phyloP scores from a whole-genome alignment of 2,329 filamentous ascomycete species.

The Arthrobotrys sinensis region DNA sequence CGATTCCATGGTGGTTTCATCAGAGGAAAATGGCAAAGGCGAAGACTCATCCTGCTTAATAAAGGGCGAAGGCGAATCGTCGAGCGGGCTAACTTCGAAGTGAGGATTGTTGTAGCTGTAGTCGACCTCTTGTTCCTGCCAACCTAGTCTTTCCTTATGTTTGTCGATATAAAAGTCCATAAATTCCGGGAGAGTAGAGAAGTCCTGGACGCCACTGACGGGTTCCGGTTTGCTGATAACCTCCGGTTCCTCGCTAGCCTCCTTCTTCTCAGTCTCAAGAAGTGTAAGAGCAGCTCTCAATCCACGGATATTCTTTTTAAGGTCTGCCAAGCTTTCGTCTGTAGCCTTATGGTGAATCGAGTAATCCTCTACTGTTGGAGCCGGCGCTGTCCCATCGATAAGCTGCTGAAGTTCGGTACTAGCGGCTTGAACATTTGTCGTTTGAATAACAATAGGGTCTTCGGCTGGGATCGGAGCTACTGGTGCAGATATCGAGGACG shows the following conservation, averaged over 20 bases:
- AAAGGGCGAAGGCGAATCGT: constrained; percentile 30
- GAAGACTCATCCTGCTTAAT: constrained; percentile 45
- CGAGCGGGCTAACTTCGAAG: neutral
- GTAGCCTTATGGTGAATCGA: constrained; percentile 46
- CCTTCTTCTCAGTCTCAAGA: constrained; percentile 41
- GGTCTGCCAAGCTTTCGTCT: constrained; percentile 48
- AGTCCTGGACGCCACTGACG: constrained; percentile 32
- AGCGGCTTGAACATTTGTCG: constrained; percentile 20
- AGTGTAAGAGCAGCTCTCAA: constrained; percentile 46
- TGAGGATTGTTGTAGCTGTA: neutral
- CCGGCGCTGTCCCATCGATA: neutral
- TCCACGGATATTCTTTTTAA: constrained; percentile 58
- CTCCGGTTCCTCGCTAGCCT: constrained; percentile 21
- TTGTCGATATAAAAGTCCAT: constrained; percentile 27
- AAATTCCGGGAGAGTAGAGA: constrained; percentile 34
- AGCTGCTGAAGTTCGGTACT: constrained; percentile 14
- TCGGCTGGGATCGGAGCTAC: constrained; percentile 11
- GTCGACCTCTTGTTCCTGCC: constrained; percentile 28
- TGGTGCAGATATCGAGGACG: constrained; percentile 37
- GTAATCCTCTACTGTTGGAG: constrained; percentile 35
- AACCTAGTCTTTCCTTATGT: constrained; percentile 9
- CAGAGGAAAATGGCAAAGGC: constrained; percentile 13
- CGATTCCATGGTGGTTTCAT: constrained; percentile 19
- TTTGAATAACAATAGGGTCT: neutral
- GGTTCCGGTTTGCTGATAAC: constrained; percentile 27